These are phyloP conservation scores for Sordariomycetes sp. DNA, from an alignment of 2,329 filamentous ascomycete species.

Conservation along the genomic window DNA sequence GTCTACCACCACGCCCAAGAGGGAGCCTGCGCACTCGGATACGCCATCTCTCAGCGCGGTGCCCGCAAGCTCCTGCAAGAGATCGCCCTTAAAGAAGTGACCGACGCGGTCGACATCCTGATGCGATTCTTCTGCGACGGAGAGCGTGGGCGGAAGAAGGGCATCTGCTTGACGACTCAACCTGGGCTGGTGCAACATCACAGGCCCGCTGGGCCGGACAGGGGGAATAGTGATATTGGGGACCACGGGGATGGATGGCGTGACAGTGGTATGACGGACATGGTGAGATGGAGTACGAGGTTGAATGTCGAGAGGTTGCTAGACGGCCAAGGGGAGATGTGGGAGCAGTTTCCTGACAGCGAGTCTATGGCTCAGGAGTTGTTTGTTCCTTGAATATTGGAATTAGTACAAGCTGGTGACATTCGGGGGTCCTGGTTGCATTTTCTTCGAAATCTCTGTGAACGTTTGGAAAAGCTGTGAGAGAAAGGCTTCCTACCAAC, in stretches of 20 bases:
- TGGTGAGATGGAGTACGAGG: constrained; percentile 28
- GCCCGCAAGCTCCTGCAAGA: constrained; percentile 44
- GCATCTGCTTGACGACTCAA: constrained; percentile 28
- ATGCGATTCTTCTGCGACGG: constrained; percentile 37
- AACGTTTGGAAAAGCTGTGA: too few relatives aligned
- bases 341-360: too few relatives aligned
- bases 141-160: constrained; percentile 17
- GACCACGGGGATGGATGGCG: constrained; percentile 18
- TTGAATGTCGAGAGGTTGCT: too few relatives aligned
- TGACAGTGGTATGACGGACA: constrained; percentile 18
- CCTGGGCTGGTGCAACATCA: constrained; percentile 37
- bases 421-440: too few relatives aligned
- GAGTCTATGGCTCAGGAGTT: too few relatives aligned
- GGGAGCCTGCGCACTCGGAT: constrained; percentile 37
- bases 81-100: constrained; percentile 30
- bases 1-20: constrained; percentile 30
- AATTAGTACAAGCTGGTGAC: too few relatives aligned
- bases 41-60: constrained; percentile 42
- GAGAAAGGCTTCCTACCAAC: too few relatives aligned
- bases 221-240: constrained; percentile 25
- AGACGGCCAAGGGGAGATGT: too few relatives aligned
- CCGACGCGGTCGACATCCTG: constrained; percentile 31
- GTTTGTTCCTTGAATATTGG: too few relatives aligned
- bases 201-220: constrained; percentile 23
- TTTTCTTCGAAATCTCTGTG: too few relatives aligned